phyloP scores from a whole-genome alignment of 2,329 filamentous ascomycete genomes.

The Pseudogymnoascus sp. region DNA sequence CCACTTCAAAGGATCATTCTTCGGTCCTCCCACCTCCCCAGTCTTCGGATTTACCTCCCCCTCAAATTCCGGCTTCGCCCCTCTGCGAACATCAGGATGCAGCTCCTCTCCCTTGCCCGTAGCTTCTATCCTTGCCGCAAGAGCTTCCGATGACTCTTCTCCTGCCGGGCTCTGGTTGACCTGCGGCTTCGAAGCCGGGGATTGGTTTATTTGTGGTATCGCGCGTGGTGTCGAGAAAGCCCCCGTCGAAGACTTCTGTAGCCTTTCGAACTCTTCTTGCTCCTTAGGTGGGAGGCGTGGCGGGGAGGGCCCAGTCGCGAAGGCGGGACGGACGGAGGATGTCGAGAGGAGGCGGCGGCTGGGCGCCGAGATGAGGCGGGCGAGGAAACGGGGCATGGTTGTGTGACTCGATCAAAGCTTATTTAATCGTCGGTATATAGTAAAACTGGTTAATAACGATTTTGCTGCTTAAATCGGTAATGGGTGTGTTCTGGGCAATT shows the following conservation, averaged over 20 bases:
- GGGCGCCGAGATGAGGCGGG: conserved; percentile 21
- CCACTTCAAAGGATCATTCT: conserved; percentile 93
- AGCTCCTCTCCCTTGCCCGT: conserved; percentile 55
- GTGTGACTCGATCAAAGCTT: background rate
- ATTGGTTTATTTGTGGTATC: conserved; percentile 41
- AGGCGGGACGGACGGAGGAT: conserved; percentile 28
- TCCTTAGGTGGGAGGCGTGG: conserved; percentile 81
- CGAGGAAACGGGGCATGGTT: conserved; percentile 24
- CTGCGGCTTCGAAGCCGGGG: conserved; percentile 28
- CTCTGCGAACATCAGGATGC: conserved; percentile 63
- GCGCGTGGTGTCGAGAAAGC: conserved; percentile 61
- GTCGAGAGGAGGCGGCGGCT: conserved; percentile 24
- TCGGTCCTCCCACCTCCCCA: conserved; percentile 90
- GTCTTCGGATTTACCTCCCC: conserved; percentile 89
- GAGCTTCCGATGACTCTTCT: conserved; percentile 20
- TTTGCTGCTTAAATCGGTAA: background rate
- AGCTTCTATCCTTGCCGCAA: conserved; percentile 39
- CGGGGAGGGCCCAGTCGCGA: conserved; percentile 57
- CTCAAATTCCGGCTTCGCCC: conserved; percentile 83
- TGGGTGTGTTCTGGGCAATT: background rate
- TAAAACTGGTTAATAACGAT: background rate
- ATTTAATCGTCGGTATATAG: background rate
- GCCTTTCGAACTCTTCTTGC: conserved; percentile 81
- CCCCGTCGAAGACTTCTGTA: conserved; percentile 69
- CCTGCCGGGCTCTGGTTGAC: conserved; percentile 13